Evolutionary conservation across 2,329 filamentous ascomycete species (phyloP), one percentile per base, ranked within the genome.

Genomic region (Neophaeococcomyces mojaviensis): DNA sequence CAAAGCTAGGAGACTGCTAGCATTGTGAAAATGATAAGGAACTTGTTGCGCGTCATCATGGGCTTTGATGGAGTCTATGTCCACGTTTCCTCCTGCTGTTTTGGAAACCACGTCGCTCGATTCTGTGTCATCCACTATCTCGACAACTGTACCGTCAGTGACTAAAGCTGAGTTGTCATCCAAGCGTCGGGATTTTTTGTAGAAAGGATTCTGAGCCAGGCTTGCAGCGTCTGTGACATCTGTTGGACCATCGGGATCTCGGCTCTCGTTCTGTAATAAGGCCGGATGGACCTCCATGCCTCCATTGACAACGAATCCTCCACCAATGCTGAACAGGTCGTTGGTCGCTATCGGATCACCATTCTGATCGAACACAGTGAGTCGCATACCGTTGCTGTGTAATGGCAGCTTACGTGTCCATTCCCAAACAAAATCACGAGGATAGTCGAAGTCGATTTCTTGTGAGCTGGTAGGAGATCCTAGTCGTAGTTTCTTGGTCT

Each of bases 241-340:
- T n/a, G 37, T 24, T 3, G 37, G 5, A 22, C 24, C 37, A 22
- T 26, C 13, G 20, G 18, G 20, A 39, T 24, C 37, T 22, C 24
- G 37, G 24, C 3, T 26, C 12, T 39, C 16, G 26, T 16, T 24
- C 3, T 9, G 41, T 3, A 45, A 44, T 37, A 37, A 33, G 31
- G 22, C 19, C 26, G 32, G 34, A 34, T 35, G 35, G 18, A 39
- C 35, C 7, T 42, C 43, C 40, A 48, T 38, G 3, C 36, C 40
- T n/a, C 49, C 48, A 26, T 53, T 53, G 22, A 53, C 46, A 26
- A 53, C 51, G 28, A 53, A 53, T 26, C 51, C 51, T n/a, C 51
- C 51, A 22, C 51, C 51, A n/a, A 53, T 46, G 36, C 51, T 53
- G 32, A 49, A 53, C n/a, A 53, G 33, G 32, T 53, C 49, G 19